These are phyloP conservation scores for Fraxinus nigra DNA, from an alignment of 305 asterid genomes.

Conservation along the genomic window DNA sequence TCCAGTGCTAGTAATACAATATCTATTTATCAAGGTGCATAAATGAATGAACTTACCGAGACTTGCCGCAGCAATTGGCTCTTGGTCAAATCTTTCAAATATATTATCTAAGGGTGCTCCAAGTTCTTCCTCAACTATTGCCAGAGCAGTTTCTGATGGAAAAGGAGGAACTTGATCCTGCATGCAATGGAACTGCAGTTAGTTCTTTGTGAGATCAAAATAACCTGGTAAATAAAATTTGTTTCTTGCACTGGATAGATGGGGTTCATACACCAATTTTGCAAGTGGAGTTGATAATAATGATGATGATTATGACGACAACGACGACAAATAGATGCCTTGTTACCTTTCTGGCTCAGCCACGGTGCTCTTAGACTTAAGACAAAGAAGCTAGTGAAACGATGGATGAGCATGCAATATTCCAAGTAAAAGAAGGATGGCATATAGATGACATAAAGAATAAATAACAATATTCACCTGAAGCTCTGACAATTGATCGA, in stretches of 20 bases:
- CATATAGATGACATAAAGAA: not conserved
- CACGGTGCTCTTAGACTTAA: not conserved
- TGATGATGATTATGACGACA: not conserved
- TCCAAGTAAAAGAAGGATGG: not conserved
- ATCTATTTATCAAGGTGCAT: conserved; percentile 1
- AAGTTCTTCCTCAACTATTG: conserved; percentile 88
- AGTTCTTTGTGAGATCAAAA: not conserved
- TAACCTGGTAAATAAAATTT: not conserved
- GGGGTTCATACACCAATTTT: not conserved
- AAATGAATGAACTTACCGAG: conserved; percentile 52
- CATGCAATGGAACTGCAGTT: conserved; percentile 9
- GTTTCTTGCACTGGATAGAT: not conserved
- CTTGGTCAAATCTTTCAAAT: conserved; percentile 80
- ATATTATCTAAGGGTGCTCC: conserved; percentile 58
- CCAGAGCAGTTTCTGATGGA: conserved; percentile 84
- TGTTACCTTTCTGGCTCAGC: not conserved
- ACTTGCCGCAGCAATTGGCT: conserved; percentile 97
- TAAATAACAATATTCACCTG: conserved; percentile 47
- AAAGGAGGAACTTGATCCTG: conserved; percentile 99
- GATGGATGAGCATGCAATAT: not conserved
- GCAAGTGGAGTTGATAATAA: not conserved
- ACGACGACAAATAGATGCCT: not conserved
- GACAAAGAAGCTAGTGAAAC: not conserved
- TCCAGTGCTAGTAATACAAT: not conserved
- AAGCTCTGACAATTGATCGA: conserved; percentile 95